Percentiles rank a stretch among this genome's conserved stretches.
Conservation (phyloP, 106 monocot genomes). For the Dioscorea alata region DNA sequence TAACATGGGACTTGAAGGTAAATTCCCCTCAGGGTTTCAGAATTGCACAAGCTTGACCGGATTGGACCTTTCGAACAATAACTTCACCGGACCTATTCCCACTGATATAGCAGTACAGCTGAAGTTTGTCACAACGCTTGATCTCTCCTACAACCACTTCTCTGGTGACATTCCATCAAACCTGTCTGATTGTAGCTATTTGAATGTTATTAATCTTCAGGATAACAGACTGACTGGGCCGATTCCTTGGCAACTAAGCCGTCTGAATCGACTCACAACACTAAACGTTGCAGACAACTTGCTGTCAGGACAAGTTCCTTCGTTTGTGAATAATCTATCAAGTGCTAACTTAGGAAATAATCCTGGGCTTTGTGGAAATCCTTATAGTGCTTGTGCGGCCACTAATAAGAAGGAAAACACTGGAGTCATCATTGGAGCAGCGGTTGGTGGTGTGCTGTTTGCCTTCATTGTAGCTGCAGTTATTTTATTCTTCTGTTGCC, state of each 20-base stretch:
- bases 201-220: conserved; percentile 66
- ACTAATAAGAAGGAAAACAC: conserved; percentile 21
- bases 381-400: conserved; percentile 27
- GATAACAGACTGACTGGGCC: conserved; percentile 48
- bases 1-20: conserved; percentile 64
- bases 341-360: conserved; percentile 36
- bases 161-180: conserved; percentile 53
- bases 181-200: conserved; percentile 43
- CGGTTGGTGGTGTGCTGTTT: conserved; percentile 43
- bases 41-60: conserved; percentile 68
- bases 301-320: conserved; percentile 52
- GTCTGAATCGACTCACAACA: conserved; percentile 37
- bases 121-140: conserved; percentile 57
- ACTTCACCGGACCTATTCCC: conserved; percentile 57
- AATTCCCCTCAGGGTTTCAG: conserved; percentile 63
- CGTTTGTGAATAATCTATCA: not conserved
- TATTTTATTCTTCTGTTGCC: conserved; percentile 42
- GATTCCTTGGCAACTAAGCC: conserved; percentile 52
- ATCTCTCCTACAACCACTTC: conserved; percentile 78
- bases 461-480: conserved; percentile 31
- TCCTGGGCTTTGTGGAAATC: conserved; percentile 59
- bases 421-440: conserved; percentile 52
- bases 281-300: conserved; percentile 65
- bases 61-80: conserved; percentile 71
- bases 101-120: conserved; percentile 44